Base-by-base conservation (phyloP, 208 protist genomes). In the Leishmania major region DNA sequence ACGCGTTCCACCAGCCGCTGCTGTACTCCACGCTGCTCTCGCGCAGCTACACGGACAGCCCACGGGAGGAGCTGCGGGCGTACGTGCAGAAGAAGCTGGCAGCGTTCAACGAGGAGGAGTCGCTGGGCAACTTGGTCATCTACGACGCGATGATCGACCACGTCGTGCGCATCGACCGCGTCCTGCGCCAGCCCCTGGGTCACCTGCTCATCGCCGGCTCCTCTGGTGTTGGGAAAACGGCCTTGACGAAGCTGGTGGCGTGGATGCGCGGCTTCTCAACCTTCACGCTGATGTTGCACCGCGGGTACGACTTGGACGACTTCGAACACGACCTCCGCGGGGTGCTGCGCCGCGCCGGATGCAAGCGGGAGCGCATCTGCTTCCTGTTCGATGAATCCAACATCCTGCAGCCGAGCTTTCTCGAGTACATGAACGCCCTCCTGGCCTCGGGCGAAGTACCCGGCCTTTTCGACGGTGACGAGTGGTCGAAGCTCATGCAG, bases 321-420 rank as follows among this genome's bases (percentile, higher is more conserved):
- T 99, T 99, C 88, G 99, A 99, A 81, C 90, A 98, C 17, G 99
- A 99, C 88, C 93, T 99, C 60, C 91, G 99, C 35, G 92, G 86
- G 22, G 89, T 99, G 31, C 90, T 99, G 80, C 94, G 93, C 22
- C 96, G 98, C 59, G 91, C 98, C 31, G 99, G 99, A 71, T 99
- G 96, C 87, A 92, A 98, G 82, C 94, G 98, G 43, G 99, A 99
- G 91, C 98, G 97, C 77, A 99, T 99, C 73, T 99, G 98, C 86
- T 99, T 99, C 91, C 96, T 99, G 60, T 99, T 99, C 88, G 99
- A 99, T 89, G 99, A 99, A 87, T 98, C 94, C 31, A 99, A 99
- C 88, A 97, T 99, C 10, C 91, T 99, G 79, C 96, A 99, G 83
- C 93, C 99, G 35, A 96, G 94, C 75, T 99, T 99, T 90, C 93